Evolutionary conservation across 352 stramenopile genomes (phyloP), one percentile per base, ranked within the genome.

Genomic region (Phytopythium oedochilum): DNA sequence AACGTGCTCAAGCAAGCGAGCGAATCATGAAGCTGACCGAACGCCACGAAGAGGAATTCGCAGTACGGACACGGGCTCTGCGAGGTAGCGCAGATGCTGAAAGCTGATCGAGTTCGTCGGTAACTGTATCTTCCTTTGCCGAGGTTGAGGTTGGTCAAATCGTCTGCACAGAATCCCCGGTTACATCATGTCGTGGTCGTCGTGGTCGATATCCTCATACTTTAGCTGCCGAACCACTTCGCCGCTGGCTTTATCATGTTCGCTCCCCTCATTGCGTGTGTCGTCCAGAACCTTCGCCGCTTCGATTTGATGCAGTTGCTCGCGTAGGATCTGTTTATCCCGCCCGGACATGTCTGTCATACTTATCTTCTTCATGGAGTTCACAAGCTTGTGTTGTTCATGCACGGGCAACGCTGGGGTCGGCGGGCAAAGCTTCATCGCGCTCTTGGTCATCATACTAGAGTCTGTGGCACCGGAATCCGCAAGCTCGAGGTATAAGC

Each of bases 21-120:
- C 81, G 82, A 1, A 95, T 94, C 57, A 86, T 92, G 82, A 64
- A 72, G 31, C 55, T 95, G 12, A 95, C 82, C 1, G 63, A 89
- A 36, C 63, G 71, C 15, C 83, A 94, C 52, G 86, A 95, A 39
- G 57, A 78, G 9, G 68, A 66, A 15, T 57, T 93, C 15, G 66
- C 65, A 2, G 53, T 51, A 11, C 72, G 73, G 35, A 78, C 82
- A 53, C 52, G 64, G 4, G 53, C 59, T 25, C 49, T 71, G 20
- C 18, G 29, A 38, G 5, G 8, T 17, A 31, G 40, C 7, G 22
- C 3, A 31, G 22, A 8, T n/a, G 10, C 22, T 14, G 40, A n/a
- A 11, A 18, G 40, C 10, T 47, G 31, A 47, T 11, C 2, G 2
- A 29, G 2, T 12, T 22, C 32, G 10, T 11, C 7, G 2, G 9